phyloP scores from a whole-genome alignment of 2,329 filamentous ascomycete species.

The Exophiala alcalophila region DNA sequence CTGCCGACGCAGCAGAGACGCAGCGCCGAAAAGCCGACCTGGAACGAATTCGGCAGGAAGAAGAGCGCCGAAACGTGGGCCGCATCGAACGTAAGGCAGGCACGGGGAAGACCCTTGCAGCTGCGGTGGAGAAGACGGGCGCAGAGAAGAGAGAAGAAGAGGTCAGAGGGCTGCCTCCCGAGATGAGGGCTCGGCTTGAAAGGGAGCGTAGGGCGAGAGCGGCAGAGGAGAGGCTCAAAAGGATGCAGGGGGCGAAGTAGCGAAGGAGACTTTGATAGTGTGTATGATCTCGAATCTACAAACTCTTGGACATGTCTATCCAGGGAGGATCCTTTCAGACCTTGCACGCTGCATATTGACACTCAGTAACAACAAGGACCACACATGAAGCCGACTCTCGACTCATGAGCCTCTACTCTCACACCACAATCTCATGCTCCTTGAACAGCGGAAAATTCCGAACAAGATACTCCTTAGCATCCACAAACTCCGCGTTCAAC shows the following conservation, averaged over 20 bases:
- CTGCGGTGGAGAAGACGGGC: conserved; percentile 63
- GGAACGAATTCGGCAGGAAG: conserved; percentile 67
- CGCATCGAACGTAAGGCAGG: conserved; percentile 51
- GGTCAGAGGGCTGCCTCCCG: conserved; percentile 76
- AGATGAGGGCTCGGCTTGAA: conserved; percentile 80
- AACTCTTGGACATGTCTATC: no score
- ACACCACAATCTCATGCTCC: conserved; percentile 26
- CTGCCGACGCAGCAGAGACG: conserved; percentile 65
- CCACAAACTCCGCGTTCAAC: conserved; percentile 14
- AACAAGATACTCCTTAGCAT: conserved; percentile 13
- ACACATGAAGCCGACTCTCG: no score
- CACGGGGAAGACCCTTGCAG: conserved; percentile 55
- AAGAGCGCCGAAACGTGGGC: conserved; percentile 39
- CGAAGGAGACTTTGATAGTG: not conserved
- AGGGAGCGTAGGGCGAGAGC: conserved; percentile 86
- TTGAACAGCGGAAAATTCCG: conserved; percentile 25
- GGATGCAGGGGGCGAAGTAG: conserved; percentile 50
- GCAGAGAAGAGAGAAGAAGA: conserved; percentile 83
- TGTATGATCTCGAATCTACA: no score
- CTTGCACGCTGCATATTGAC: no score
- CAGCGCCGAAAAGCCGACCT: conserved; percentile 71
- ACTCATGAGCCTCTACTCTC: not conserved
- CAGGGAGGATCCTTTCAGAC: no score
- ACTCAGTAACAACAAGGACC: no score
- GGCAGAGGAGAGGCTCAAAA: conserved; percentile 79